Base-by-base conservation (phyloP, 257 asterid species). In the Cordia subcordata region DNA sequence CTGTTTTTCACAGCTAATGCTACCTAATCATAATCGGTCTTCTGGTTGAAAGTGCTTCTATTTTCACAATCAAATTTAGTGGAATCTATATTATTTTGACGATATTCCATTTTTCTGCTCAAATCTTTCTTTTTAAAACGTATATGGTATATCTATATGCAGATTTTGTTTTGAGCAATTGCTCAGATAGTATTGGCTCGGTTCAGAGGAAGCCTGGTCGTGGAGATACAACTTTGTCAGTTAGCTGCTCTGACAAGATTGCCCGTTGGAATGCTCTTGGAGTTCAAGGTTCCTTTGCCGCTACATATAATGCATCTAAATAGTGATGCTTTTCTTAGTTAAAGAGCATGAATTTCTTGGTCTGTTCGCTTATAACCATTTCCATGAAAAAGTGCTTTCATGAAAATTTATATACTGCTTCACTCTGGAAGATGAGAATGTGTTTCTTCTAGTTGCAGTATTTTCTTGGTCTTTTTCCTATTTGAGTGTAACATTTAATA, bases 171-270 rank as follows among this genome's bases (percentile, higher is more conserved):
- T 51, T 69, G 65, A 87, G 64, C 46, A 69, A 55, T 64, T 56
- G 55, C 70, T 52, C 75, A 68, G 66, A 64, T 60, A 75, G 57
- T 49, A 61, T 67, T 53, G 83, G 99, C 59, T 81, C 89, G 23
- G 96, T 86, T 73, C 85, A 78, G 65, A 82, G 96, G 84, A 92
- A 86, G 75, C 99, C 99, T 53, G 99, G 99, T 13, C 93, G 96
- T 68, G 99, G 99, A 55, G 95, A 92, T 71, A 77, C 95, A 38
- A 88, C 99, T 49, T 77, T 86, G 79, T 88, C 99, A 4, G 95
- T 88, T 37, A 88, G 99, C 87, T 92, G 96, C 82, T 86, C 96
- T 70, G 96, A 92, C 69, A 92, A 92, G 86, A 88, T 92, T 77
- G 94, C 94, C 49, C 93, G 94, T 5, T 86, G 99, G 99, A 88